phyloP scores from a whole-genome alignment of 2,329 filamentous ascomycete genomes.

The Gnomoniopsis sp. region DNA sequence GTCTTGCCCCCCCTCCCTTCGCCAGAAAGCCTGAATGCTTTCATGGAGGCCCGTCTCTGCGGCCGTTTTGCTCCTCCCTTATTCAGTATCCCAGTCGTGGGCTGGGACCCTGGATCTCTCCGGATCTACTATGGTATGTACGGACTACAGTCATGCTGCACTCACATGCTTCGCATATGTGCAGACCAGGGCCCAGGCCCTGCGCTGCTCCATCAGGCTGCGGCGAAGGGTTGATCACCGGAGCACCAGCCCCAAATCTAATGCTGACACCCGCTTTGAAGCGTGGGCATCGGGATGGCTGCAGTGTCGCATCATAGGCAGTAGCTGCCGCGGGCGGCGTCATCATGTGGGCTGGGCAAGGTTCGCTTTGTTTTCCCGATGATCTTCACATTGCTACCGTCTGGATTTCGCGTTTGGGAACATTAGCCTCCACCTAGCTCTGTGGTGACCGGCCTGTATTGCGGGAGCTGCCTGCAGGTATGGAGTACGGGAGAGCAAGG shows the following conservation, averaged over 20 bases:
- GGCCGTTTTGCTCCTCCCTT: background rate
- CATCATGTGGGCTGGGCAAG: conserved; percentile 18
- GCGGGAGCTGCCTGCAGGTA: no score
- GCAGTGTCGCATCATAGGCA: conserved; percentile 18
- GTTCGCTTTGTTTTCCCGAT: conserved; percentile 21
- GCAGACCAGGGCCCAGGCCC: conserved; percentile 12
- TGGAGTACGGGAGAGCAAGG: background rate
- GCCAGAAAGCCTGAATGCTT: background rate
- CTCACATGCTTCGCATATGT: conserved; percentile 11
- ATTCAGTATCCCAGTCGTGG: conserved; percentile 5
- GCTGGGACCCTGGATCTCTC: background rate
- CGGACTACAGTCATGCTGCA: conserved; percentile 2
- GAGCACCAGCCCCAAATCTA: conserved; percentile 14
- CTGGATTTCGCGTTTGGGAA: background rate
- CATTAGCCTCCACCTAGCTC: conserved; percentile 6
- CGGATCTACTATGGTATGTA: conserved; percentile 5
- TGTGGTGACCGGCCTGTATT: background rate
- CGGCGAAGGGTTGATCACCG: conserved; percentile 15
- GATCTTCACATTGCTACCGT: background rate
- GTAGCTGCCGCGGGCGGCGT: conserved; percentile 6
- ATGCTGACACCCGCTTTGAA: conserved; percentile 9
- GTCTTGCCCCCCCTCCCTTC: background rate
- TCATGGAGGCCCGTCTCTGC: background rate
- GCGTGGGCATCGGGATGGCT: conserved; percentile 16
- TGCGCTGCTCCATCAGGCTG: conserved; percentile 3